These are phyloP conservation scores for Lotmaria passim DNA, from an alignment of 208 protist genomes.

Conservation along the genomic window DNA sequence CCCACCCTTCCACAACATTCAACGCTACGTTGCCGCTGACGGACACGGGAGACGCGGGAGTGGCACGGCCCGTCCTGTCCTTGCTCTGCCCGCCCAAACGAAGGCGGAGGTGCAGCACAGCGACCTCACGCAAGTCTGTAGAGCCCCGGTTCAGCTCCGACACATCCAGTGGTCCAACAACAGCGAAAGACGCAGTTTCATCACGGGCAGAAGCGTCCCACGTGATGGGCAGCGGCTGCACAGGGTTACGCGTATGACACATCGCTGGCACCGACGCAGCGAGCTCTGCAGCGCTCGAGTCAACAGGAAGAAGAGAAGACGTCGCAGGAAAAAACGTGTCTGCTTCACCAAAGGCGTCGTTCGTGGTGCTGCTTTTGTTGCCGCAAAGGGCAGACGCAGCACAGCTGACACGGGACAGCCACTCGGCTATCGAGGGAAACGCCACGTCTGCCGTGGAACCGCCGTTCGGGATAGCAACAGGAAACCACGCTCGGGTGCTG, in stretches of 20 bases:
- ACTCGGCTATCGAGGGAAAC: neutral
- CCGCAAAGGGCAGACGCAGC: neutral
- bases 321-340: neutral
- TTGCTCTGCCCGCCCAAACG: too few relatives aligned
- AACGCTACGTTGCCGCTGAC: neutral
- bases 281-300: too few relatives aligned
- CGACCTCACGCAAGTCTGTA: constrained; percentile 9
- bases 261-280: neutral
- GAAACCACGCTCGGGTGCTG: constrained; percentile 13
- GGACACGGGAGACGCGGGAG: neutral
- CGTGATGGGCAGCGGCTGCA: neutral
- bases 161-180: constrained; percentile 17
- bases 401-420: constrained; percentile 9
- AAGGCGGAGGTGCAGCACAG: constrained; percentile 14
- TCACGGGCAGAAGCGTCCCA: constrained; percentile 3
- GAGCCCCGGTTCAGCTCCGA: neutral
- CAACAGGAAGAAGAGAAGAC: neutral
- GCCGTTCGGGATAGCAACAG: neutral
- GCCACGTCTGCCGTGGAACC: neutral
- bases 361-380: neutral
- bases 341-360: neutral
- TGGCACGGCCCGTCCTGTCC: too few relatives aligned
- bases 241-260: neutral
- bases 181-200: neutral
- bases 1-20: neutral